Percentiles rank a stretch among this genome's conserved stretches.
These are phyloP conservation scores for Venustampulla echinocandica DNA, from an alignment of 495 filamentous ascomycete genomes.

Conservation along the genomic window DNA sequence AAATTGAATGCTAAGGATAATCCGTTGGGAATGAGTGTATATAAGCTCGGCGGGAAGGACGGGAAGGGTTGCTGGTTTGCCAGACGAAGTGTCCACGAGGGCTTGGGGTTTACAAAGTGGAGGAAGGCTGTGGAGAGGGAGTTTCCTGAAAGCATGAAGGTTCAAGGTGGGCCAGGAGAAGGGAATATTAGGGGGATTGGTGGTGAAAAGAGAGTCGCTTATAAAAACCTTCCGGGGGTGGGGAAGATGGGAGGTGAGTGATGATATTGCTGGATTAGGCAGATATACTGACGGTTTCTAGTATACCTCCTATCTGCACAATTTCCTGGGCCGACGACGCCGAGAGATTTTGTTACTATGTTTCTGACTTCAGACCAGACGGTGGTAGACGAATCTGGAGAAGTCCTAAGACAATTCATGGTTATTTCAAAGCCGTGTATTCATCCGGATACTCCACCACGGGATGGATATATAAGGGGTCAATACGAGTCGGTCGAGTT, in stretches of 20 bases:
- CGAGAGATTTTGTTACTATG: slow-evolving; percentile 78
- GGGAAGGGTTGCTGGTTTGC: slow-evolving; percentile 87
- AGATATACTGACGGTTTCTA: slow-evolving; percentile 16
- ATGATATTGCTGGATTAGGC: background rate
- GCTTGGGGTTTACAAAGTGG: slow-evolving; percentile 63
- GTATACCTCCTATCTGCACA: slow-evolving; percentile 81
- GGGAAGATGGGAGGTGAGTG: slow-evolving; percentile 49
- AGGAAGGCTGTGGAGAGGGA: slow-evolving; percentile 47
- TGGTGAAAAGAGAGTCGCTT: slow-evolving; percentile 63
- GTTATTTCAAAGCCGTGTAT: slow-evolving; percentile 75
- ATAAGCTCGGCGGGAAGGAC: slow-evolving; percentile 71
- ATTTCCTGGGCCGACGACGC: slow-evolving; percentile 81
- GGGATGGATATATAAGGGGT: slow-evolving; percentile 67
- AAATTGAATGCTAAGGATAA: slow-evolving; percentile 65
- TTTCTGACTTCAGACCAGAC: slow-evolving; percentile 49
- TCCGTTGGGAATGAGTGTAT: slow-evolving; percentile 65
- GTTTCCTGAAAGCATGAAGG: slow-evolving; percentile 56
- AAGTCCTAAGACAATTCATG: slow-evolving; percentile 59
- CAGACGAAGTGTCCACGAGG: slow-evolving; percentile 71
- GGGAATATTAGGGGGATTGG: slow-evolving; percentile 77
- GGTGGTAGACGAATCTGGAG: slow-evolving; percentile 10
- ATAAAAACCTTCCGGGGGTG: slow-evolving; percentile 39
- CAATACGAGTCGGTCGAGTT: slow-evolving; percentile 89
- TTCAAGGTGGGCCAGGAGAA: slow-evolving; percentile 49
- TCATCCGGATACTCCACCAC: slow-evolving; percentile 61